phyloP scores from a whole-genome alignment of 805 yeast genomes.

The Candida coquimbonensis region DNA sequence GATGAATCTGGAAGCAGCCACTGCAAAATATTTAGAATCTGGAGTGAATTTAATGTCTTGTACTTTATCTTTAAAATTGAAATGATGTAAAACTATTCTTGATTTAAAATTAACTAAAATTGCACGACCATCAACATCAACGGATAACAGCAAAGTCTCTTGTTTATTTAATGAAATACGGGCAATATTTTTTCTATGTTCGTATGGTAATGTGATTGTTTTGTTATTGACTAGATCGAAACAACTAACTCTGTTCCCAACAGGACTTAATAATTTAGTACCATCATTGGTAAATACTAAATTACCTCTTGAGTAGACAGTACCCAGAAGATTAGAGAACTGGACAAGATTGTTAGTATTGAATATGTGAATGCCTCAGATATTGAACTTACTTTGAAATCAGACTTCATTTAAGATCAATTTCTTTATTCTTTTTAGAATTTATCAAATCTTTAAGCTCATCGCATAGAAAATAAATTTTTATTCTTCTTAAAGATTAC shows the following conservation, averaged over 20 bases:
- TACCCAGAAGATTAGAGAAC: slow-evolving; percentile 85
- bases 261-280: slow-evolving; percentile 75
- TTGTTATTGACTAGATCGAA: slow-evolving; percentile 81
- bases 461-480: slow-evolving; percentile 12
- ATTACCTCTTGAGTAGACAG: slow-evolving; percentile 93
- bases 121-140: slow-evolving; percentile 91
- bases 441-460: slow-evolving; percentile 7
- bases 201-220: slow-evolving; percentile 85
- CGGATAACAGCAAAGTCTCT: slow-evolving; percentile 70
- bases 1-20: slow-evolving; percentile 72
- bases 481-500: background rate
- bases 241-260: slow-evolving; percentile 86
- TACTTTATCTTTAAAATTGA: slow-evolving; percentile 82
- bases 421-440: background rate
- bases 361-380: no score
- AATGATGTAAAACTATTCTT: slow-evolving; percentile 84
- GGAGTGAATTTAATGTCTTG: slow-evolving; percentile 76
- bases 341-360: slow-evolving; percentile 16
- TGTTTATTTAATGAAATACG: slow-evolving; percentile 79
- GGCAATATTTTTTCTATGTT: slow-evolving; percentile 80
- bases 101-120: slow-evolving; percentile 80
- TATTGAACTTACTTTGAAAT: slow-evolving; percentile 36
- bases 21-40: slow-evolving; percentile 81
- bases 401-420: slow-evolving; percentile 61
- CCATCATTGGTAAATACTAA: slow-evolving; percentile 84